Conservation (phyloP, 1,284 basidiomycete genomes). For the Sanghuangporus baumii region DNA sequence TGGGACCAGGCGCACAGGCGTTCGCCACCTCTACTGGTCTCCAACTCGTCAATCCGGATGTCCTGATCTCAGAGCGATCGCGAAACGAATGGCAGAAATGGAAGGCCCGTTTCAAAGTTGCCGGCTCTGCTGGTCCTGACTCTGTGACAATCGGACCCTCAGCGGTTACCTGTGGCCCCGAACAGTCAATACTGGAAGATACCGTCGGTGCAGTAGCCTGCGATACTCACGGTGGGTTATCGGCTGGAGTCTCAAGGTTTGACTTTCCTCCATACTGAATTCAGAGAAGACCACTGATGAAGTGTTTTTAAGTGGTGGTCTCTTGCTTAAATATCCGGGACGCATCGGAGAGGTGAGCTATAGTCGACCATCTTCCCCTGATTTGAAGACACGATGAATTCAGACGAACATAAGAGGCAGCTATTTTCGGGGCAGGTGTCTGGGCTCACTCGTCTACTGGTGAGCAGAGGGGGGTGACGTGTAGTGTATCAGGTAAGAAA, state of each 20-base stretch:
- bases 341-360: slow-evolving; percentile 60
- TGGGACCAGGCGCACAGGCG: slow-evolving; percentile 43
- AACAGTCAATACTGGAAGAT: slow-evolving; percentile 40
- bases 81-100: slow-evolving; percentile 54
- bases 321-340: slow-evolving; percentile 65
- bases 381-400: slow-evolving; percentile 27
- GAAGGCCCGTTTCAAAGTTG: slow-evolving; percentile 36
- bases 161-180: not conserved
- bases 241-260: slow-evolving; percentile 73
- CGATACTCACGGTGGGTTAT: slow-evolving; percentile 37
- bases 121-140: slow-evolving; percentile 19
- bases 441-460: slow-evolving; percentile 43
- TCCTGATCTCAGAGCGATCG: slow-evolving; percentile 46
- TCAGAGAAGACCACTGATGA: not conserved
- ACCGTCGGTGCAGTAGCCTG: slow-evolving; percentile 70
- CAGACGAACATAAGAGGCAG: slow-evolving; percentile 26
- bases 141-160: not conserved
- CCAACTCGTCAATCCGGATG: slow-evolving; percentile 33
- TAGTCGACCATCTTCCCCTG: slow-evolving; percentile 51
- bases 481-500: slow-evolving; percentile 62
- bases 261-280: slow-evolving; percentile 3
- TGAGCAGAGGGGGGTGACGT: slow-evolving; percentile 37
- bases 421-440: slow-evolving; percentile 41
- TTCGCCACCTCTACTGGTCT: slow-evolving; percentile 37
- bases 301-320: slow-evolving; percentile 49